Conservation (phyloP, 805 yeast species). For the Candida dajiaensis region DNA sequence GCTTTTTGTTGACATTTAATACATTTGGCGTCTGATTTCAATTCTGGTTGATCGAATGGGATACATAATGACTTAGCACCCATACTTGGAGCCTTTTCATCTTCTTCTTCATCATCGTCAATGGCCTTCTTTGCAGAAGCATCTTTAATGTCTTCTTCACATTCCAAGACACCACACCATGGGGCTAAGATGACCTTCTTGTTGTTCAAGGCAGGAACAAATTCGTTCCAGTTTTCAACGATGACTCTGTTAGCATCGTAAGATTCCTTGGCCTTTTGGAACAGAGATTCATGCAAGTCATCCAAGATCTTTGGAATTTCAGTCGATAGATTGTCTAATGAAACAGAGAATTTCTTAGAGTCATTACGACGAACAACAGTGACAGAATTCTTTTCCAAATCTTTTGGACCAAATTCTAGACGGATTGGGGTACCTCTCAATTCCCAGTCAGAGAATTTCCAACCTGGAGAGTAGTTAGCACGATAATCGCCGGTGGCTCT, state of each 20-base stretch:
- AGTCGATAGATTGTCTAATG: conserved; percentile 57
- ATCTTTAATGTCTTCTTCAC: conserved; percentile 97
- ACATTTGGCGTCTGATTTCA: conserved; percentile 79
- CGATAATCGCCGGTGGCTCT: conserved; percentile 85
- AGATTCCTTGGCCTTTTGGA: conserved; percentile 69
- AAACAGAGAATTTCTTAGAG: conserved; percentile 65
- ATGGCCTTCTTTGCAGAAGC: conserved; percentile 70
- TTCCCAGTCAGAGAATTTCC: conserved; percentile 98
- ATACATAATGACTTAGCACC: conserved; percentile 98
- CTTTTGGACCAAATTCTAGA: conserved; percentile 95
- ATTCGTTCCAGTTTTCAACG: conserved; percentile 85
- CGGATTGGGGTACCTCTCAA: conserved; percentile 93
- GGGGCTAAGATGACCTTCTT: conserved; percentile 91
- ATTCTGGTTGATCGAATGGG: conserved; percentile 86
- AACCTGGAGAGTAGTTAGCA: conserved; percentile 94
- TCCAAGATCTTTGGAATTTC: conserved; percentile 75
- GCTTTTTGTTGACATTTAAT: conserved; percentile 78
- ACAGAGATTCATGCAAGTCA: conserved; percentile 72
- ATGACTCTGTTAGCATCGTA: conserved; percentile 79
- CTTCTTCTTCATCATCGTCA: conserved; percentile 84
- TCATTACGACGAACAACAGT: conserved; percentile 92
- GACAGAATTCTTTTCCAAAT: conserved; percentile 71
- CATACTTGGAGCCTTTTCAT: conserved; percentile 97
- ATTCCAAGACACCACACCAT: conserved; percentile 93
- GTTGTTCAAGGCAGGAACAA: conserved; percentile 85